phyloP scores from a whole-genome alignment of 306 rosid species.

The Begonia loranthoides region DNA sequence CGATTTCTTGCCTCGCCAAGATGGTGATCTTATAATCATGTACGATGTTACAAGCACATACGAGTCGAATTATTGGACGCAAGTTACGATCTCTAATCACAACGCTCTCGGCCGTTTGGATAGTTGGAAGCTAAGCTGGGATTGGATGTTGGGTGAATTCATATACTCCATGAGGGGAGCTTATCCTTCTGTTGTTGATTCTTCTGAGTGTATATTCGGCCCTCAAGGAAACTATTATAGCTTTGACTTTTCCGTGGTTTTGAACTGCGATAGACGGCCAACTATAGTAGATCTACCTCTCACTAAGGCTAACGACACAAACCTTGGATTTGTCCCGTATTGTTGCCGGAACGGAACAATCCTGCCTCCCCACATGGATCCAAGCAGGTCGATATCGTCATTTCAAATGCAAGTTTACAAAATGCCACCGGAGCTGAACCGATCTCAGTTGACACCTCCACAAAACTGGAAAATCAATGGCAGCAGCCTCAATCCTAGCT shows the following conservation, averaged over 20 bases:
- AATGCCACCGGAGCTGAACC: constrained; percentile 75
- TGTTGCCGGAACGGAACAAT: constrained; percentile 96
- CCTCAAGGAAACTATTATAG: constrained; percentile 37
- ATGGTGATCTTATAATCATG: constrained; percentile 84
- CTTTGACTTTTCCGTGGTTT: constrained; percentile 54
- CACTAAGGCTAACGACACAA: constrained; percentile 58
- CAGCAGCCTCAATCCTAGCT: constrained; percentile 50
- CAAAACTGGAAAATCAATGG: constrained; percentile 82
- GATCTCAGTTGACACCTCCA: constrained; percentile 61
- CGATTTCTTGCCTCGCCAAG: constrained; percentile 54
- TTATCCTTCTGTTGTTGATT: constrained; percentile 64
- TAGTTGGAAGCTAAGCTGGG: constrained; percentile 83
- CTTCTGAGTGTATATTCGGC: constrained; percentile 73
- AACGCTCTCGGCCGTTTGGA: constrained; percentile 92
- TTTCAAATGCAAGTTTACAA: constrained; percentile 83
- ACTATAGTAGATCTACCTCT: constrained; percentile 78
- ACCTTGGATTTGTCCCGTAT: constrained; percentile 53
- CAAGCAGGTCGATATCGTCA: constrained; percentile 54
- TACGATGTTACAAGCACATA: constrained; percentile 68
- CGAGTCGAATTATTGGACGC: constrained; percentile 59
- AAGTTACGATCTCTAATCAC: constrained; percentile 74
- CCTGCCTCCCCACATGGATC: constrained; percentile 74
- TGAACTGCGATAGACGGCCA: constrained; percentile 71
- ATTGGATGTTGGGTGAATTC: constrained; percentile 85
- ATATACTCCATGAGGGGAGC: constrained; percentile 81